These are phyloP conservation scores for Grifola frondosa DNA, from an alignment of 1,284 basidiomycete genomes.

Conservation along the genomic window DNA sequence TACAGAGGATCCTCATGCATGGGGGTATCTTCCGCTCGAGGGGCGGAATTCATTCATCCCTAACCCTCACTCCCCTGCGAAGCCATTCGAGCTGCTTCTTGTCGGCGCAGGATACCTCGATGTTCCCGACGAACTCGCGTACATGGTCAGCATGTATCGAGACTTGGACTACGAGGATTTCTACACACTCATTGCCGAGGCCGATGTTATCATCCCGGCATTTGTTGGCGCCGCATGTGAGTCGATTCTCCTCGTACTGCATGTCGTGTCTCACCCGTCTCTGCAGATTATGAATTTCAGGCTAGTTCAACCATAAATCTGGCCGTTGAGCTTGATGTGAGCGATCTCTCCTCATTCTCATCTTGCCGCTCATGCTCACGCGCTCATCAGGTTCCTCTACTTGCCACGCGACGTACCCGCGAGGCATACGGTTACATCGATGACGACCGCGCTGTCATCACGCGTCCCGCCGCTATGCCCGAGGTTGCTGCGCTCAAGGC, in stretches of 20 bases:
- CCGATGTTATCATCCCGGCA: slow-evolving; percentile 40
- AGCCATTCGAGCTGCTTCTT: slow-evolving; percentile 35
- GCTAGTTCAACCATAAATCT: slow-evolving; percentile 40
- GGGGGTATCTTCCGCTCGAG: slow-evolving; percentile 37
- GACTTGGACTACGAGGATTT: slow-evolving; percentile 35
- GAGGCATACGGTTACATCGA: slow-evolving; percentile 37
- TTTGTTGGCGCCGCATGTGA: slow-evolving; percentile 29
- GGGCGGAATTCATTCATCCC: slow-evolving; percentile 27
- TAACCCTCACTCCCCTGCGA: slow-evolving; percentile 21
- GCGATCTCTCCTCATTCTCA: too few species aligned
- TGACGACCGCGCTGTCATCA: slow-evolving; percentile 35
- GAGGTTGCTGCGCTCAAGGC: slow-evolving; percentile 37
- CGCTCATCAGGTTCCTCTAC: slow-evolving; percentile 39
- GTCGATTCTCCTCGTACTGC: slow-evolving; percentile 8
- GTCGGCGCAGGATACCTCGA: slow-evolving; percentile 35
- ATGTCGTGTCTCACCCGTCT: not conserved
- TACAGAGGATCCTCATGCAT: slow-evolving; percentile 33
- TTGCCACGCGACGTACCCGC: slow-evolving; percentile 36
- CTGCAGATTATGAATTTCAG: slow-evolving; percentile 31
- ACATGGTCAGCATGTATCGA: slow-evolving; percentile 33
- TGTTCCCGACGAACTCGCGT: slow-evolving; percentile 33
- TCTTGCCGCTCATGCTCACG: too few species aligned
- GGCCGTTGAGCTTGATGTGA: slow-evolving; percentile 36
- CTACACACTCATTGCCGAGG: slow-evolving; percentile 34
- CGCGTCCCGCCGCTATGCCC: slow-evolving; percentile 37